A percentile compares a stretch with the other conserved stretches of the same genome.
phyloP scores from a whole-genome alignment of 2,329 filamentous ascomycete species.

The Oidium heveae region DNA sequence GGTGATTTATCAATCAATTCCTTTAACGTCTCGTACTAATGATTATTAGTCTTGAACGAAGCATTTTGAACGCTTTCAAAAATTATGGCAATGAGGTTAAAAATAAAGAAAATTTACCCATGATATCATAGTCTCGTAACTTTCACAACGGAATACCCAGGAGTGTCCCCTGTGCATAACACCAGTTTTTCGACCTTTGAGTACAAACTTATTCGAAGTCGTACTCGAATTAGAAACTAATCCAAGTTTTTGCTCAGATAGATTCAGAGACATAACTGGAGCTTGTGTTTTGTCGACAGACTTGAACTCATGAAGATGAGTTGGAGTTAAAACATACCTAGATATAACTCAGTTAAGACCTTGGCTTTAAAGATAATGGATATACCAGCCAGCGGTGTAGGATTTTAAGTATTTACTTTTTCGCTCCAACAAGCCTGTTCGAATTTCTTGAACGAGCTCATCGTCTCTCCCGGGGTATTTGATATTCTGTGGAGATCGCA shows the following conservation, averaged over 20 bases:
- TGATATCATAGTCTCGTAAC: slow-evolving; percentile 83
- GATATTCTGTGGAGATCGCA: slow-evolving; percentile 59
- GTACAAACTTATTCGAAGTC: slow-evolving; percentile 81
- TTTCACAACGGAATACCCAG: slow-evolving; percentile 47
- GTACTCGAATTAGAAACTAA: slow-evolving; percentile 65
- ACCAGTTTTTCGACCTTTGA: slow-evolving; percentile 87
- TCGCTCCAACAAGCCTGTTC: slow-evolving; percentile 75
- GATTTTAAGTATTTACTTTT: slow-evolving; percentile 99
- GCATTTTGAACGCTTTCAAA: background rate
- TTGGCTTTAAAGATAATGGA: slow-evolving; percentile 4
- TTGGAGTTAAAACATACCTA: slow-evolving; percentile 88
- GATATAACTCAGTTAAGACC: background rate
- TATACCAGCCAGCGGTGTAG: slow-evolving; percentile 44
- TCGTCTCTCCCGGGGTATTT: slow-evolving; percentile 75
- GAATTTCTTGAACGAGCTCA: slow-evolving; percentile 57
- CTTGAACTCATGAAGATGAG: slow-evolving; percentile 95
- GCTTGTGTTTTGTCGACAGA: slow-evolving; percentile 82
- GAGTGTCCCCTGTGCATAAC: slow-evolving; percentile 64
- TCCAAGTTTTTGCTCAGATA: slow-evolving; percentile 85
- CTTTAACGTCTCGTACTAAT: slow-evolving; percentile 64
- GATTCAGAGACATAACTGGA: slow-evolving; percentile 86
- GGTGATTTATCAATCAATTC: slow-evolving; percentile 67
- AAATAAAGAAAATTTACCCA: slow-evolving; percentile 29
- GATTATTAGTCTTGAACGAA: background rate
- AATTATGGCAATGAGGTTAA: background rate